These are phyloP conservation scores for Suillus fuscotomentosus DNA, from an alignment of 768 basidiomycete genomes.

Conservation along the genomic window DNA sequence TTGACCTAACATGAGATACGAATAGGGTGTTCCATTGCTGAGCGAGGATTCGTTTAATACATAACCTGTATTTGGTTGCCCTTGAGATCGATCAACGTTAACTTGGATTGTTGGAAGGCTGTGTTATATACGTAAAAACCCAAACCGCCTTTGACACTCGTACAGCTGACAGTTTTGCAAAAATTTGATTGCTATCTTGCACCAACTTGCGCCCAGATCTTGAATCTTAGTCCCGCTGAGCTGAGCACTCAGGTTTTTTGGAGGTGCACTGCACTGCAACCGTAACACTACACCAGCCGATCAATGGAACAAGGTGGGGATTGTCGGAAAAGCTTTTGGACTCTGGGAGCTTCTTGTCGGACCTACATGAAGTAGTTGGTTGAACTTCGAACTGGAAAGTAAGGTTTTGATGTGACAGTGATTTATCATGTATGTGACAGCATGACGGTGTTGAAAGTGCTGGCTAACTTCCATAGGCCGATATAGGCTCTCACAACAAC, in stretches of 20 bases:
- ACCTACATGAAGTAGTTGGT: too few species aligned
- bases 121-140: too few species aligned
- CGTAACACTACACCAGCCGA: not conserved
- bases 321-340: not conserved
- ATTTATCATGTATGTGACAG: too few species aligned
- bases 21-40: not conserved
- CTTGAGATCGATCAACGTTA: not conserved
- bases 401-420: too few species aligned
- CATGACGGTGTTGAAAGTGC: too few species aligned
- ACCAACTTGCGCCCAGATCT: not conserved
- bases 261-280: not conserved
- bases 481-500: not conserved
- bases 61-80: not conserved
- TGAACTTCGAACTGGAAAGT: too few species aligned
- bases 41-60: not conserved
- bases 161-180: too few species aligned
- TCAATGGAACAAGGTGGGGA: not conserved
- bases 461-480: not conserved
- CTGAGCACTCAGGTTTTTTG: too few species aligned
- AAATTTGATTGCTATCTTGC: not conserved
- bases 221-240: not conserved
- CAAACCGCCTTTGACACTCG: too few species aligned
- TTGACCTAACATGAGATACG: conserved; percentile 2
- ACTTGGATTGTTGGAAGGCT: too few species aligned
- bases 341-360: not conserved